Evolutionary conservation across 2,329 filamentous ascomycete genomes (phyloP).

Genomic region (Arthrocladium fulminans): DNA sequence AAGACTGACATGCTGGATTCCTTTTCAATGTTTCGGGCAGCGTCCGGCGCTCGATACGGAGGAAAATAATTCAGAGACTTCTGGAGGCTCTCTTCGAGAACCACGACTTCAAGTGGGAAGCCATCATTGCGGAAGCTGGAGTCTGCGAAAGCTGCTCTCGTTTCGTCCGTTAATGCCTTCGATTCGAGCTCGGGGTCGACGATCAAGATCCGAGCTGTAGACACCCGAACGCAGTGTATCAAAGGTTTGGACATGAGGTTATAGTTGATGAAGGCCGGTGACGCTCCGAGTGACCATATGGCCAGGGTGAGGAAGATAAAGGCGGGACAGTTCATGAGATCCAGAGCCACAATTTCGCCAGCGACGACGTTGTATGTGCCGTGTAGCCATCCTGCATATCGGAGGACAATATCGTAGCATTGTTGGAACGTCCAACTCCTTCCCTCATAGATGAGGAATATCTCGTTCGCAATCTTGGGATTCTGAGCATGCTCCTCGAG

Average conservation of each 20-base stretch:
- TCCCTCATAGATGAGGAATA: slow-evolving; percentile 61
- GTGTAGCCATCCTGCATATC: slow-evolving; percentile 68
- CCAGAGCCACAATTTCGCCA: slow-evolving; percentile 68
- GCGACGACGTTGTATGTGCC: slow-evolving; percentile 54
- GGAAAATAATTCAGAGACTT: slow-evolving; percentile 27
- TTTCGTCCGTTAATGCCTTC: slow-evolving; percentile 38
- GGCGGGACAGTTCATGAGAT: slow-evolving; percentile 71
- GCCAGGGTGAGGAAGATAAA: slow-evolving; percentile 69
- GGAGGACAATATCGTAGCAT: slow-evolving; percentile 60
- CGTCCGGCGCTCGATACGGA: slow-evolving; percentile 52
- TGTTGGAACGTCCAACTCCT: slow-evolving; percentile 65
- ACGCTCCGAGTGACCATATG: slow-evolving; percentile 73
- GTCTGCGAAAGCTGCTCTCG: slow-evolving; percentile 33
- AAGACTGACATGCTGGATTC: slow-evolving; percentile 57
- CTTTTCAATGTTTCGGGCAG: slow-evolving; percentile 43
- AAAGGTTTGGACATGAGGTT: slow-evolving; percentile 62
- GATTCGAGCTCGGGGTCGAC: slow-evolving; percentile 57
- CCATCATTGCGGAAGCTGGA: slow-evolving; percentile 32
- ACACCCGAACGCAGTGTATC: slow-evolving; percentile 62
- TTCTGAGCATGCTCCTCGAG: slow-evolving; percentile 59
- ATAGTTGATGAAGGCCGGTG: slow-evolving; percentile 82
- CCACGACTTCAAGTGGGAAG: slow-evolving; percentile 47
- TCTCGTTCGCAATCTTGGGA: slow-evolving; percentile 40
- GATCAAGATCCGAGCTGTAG: slow-evolving; percentile 58
- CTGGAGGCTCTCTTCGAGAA: slow-evolving; percentile 53